Conservation (phyloP, 2,329 filamentous ascomycete genomes). For the Juglanconis sp. region DNA sequence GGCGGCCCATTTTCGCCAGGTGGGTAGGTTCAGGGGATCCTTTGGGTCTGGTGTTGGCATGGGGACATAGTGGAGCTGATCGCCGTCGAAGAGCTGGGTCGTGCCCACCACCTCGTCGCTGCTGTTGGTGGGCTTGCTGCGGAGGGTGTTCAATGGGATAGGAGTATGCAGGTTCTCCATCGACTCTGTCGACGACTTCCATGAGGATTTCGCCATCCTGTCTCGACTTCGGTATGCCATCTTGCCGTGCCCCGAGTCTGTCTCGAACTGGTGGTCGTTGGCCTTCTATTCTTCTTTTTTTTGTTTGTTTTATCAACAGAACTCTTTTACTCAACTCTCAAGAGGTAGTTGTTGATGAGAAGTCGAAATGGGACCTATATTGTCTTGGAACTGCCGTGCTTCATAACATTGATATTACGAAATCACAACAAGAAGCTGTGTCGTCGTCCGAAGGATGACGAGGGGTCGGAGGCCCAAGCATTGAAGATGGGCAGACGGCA, state of each 20-base stretch:
- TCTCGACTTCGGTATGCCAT: neutral
- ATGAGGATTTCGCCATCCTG: neutral
- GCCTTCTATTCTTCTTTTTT: no score
- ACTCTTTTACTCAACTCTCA: no score
- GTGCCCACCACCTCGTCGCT: constrained; percentile 24
- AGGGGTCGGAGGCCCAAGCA: no score
- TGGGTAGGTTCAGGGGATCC: constrained; percentile 20
- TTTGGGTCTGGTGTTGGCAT: constrained; percentile 31
- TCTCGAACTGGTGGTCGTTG: no score
- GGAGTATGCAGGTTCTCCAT: neutral
- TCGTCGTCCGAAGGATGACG: no score
- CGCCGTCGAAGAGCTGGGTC: constrained; percentile 22
- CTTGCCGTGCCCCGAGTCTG: neutral
- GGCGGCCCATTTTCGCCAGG: constrained; percentile 20
- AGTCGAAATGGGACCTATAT: no score
- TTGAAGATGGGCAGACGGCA: no score
- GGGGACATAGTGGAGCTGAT: constrained; percentile 22
- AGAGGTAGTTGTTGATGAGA: no score
- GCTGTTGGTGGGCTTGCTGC: neutral
- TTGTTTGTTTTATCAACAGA: no score
- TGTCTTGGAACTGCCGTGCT: no score
- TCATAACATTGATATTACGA: no score
- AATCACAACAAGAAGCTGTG: no score
- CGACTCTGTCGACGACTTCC: neutral
- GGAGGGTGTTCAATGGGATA: neutral